Conservation (phyloP, 1,139 yeast species). For the Kodamaea sp. region DNA sequence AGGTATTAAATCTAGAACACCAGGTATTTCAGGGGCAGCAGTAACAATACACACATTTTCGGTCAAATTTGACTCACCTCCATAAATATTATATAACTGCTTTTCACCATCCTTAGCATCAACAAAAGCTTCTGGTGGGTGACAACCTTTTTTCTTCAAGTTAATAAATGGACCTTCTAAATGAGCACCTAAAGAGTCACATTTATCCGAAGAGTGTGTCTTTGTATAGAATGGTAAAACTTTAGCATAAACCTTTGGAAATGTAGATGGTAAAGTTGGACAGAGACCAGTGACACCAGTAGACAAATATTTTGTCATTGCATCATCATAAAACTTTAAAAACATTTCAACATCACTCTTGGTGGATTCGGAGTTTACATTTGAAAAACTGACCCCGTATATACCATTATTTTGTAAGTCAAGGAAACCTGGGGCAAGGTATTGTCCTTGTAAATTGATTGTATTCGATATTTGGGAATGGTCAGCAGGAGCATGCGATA, state of each 20-base stretch:
- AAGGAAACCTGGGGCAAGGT: slow-evolving; percentile 57
- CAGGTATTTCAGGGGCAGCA: slow-evolving; percentile 61
- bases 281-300: slow-evolving; percentile 61
- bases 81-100: slow-evolving; percentile 44
- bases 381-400: slow-evolving; percentile 56
- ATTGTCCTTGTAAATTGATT: slow-evolving; percentile 47
- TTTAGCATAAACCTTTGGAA: slow-evolving; percentile 49
- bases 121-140: slow-evolving; percentile 54
- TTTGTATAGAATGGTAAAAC: slow-evolving; percentile 47
- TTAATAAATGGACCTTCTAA: slow-evolving; percentile 63
- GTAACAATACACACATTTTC: slow-evolving; percentile 52
- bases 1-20: slow-evolving; percentile 50
- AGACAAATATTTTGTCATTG: slow-evolving; percentile 46
- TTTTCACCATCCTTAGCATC: slow-evolving; percentile 40
- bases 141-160: slow-evolving; percentile 57
- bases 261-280: slow-evolving; percentile 59
- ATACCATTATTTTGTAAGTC: slow-evolving; percentile 64
- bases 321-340: slow-evolving; percentile 36
- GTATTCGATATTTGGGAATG: slow-evolving; percentile 17
- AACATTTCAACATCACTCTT: slow-evolving; percentile 32
- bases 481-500: slow-evolving; percentile 29
- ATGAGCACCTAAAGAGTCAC: slow-evolving; percentile 63
- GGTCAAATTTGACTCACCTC: slow-evolving; percentile 36
- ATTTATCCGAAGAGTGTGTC: slow-evolving; percentile 31
- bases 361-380: slow-evolving; percentile 33